Base-by-base conservation (phyloP, 805 yeast species). In the Kuraishia borneana region DNA sequence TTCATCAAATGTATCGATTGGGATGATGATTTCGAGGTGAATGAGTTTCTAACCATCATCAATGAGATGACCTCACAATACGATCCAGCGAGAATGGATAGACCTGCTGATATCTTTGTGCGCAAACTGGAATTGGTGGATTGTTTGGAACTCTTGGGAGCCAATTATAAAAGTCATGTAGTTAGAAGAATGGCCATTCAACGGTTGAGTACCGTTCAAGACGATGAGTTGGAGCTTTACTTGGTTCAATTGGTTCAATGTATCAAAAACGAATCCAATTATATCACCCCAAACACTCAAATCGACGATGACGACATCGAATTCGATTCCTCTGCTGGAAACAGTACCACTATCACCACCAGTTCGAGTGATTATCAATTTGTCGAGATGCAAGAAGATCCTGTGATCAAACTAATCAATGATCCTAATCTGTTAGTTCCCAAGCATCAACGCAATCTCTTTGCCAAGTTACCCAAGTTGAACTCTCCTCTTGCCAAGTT, bases 231-330 rank as follows among this genome's bases (percentile, higher is more conserved):
- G 12, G 79, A 83, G 36, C 63, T 88, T 39, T 92, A 84, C 47
- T 59, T 92, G 42, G 66, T 89, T 36, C 98, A 92, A 54, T 62
- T 89, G 13, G 97, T 89, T 0, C 96, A 88, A 48, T 94, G 95
- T 0, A 69, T 89, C 25, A 80, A 83, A 45, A 84, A 84, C 51
- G 98, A 92, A 47, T 40, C 50, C 2, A 42, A 43, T 21, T 46
- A 50, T 31, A 40, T 47, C 5, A 40, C 38, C 22, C 48, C 51
- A 3, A 41, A 37, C 25, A 41, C 51, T 4, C 46, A 44, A 26
- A 38, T 43, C 8, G 53, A 45, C 23, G 50, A 42, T 5, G 28
- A 23, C 14, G 30, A 36, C 9, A 21, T 21, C 4, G 31, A 26
- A 18, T 17, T 18, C 5, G 33, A 19, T 10, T 29, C 19, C 18